Evolutionary conservation across 2,329 filamentous ascomycete genomes (phyloP).

Genomic region (Fusarium albosuccineum): DNA sequence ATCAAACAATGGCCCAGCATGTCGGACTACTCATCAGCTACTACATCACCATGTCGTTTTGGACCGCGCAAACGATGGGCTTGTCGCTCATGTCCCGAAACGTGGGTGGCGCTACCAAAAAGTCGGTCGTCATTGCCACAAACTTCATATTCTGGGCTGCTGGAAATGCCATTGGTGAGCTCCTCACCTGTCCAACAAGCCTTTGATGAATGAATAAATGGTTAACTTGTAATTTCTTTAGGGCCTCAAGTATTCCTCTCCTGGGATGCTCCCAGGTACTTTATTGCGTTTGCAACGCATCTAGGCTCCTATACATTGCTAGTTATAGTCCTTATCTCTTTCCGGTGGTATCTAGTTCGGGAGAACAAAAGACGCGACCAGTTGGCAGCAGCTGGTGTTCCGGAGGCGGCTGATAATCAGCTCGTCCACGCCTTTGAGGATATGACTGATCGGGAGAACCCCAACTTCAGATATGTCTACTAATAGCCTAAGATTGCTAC

Average conservation of each 20-base stretch:
- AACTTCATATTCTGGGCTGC: slow-evolving; percentile 78
- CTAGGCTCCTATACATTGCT: slow-evolving; percentile 75
- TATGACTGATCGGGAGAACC: background rate
- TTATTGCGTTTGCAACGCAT: slow-evolving; percentile 76
- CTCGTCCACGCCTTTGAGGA: slow-evolving; percentile 58
- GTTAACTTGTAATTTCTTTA: slow-evolving; percentile 30
- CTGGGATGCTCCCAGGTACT: slow-evolving; percentile 73
- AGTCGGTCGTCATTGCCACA: slow-evolving; percentile 73
- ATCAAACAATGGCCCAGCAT: slow-evolving; percentile 68
- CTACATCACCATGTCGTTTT: slow-evolving; percentile 82
- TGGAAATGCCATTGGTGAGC: slow-evolving; percentile 73
- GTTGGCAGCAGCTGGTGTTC: slow-evolving; percentile 54
- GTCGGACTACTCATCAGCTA: slow-evolving; percentile 78
- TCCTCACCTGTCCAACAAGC: background rate
- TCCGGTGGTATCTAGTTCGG: slow-evolving; percentile 67
- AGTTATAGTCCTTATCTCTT: slow-evolving; percentile 66
- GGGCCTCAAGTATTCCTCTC: slow-evolving; percentile 74
- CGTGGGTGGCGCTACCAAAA: slow-evolving; percentile 79
- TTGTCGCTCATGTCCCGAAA: slow-evolving; percentile 77
- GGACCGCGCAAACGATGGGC: slow-evolving; percentile 76
- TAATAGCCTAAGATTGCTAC: background rate
- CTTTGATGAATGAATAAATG: background rate
- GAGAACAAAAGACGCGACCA: slow-evolving; percentile 70
- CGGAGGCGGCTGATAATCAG: slow-evolving; percentile 51
- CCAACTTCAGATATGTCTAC: slow-evolving; percentile 1